Evolutionary conservation across 345 rosid species (phyloP), one percentile per base, ranked within the genome.

Genomic region (Odontarrhena argentea): DNA sequence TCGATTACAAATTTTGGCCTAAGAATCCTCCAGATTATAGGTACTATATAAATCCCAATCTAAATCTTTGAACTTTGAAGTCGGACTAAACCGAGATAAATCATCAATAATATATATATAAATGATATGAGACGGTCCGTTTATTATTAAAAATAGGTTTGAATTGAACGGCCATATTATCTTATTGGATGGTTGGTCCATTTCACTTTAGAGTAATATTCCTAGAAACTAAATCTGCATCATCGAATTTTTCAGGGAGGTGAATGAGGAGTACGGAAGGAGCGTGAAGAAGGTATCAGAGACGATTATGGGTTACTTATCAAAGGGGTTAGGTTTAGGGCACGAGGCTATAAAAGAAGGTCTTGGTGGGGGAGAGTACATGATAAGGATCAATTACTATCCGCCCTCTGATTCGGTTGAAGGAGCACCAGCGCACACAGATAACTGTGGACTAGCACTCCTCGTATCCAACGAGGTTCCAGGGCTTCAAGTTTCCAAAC

Each of bases 371-470:
- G 36, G 7, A 4, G 81, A 76, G 8, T 89, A 82, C 54, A 14
- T 87, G 72, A 42, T 87, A 47, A 87, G 85, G 69, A 85, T 89
- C 7, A 86, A 86, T 35, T 89, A 82, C 28, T 89, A 83, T 46
- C 36, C 6, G 7, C 91, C 94, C 1, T 32, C 36, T 1, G 36
- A 32, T 32, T 32, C 7, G 11, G 45, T 6, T 14, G 7, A 2
- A 6, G 61, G 61, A 56, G 14, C 34, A 1, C 5, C 12, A 14
- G 46, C 15, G 8, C 61, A 56, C 15, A 37, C 45, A 18, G 61
- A 56, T 38, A 5, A 22, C 6, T 2, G 8, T 18, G 46, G 34
- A 10, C 2, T 56, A 9, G 15, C 61, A 56, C 34, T 56, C 46
- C 61, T 56, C 1, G 34, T 56, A 10, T 1, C 61, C 5, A 56